Conservation (phyloP, 768 basidiomycete species). For the Floccularia luteovirens region DNA sequence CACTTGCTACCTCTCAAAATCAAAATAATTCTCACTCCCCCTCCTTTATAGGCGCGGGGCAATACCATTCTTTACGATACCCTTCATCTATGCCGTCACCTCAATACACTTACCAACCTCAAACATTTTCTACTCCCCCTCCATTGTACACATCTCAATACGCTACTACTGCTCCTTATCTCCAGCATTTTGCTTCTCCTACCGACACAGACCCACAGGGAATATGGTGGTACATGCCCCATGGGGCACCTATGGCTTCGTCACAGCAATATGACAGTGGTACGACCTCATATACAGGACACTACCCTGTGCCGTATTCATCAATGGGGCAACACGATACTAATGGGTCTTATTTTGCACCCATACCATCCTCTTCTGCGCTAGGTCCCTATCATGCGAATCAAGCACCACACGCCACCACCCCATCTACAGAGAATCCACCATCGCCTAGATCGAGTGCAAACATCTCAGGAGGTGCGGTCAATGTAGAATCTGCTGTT, state of each 20-base stretch:
- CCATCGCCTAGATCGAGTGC: slow-evolving; percentile 3
- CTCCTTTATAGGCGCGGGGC: slow-evolving; percentile 15
- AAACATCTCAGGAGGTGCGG: background rate
- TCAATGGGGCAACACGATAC: slow-evolving; percentile 12
- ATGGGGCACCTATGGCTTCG: slow-evolving; percentile 11
- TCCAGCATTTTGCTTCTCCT: slow-evolving; percentile 23
- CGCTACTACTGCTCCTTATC: slow-evolving; percentile 22
- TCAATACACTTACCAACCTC: slow-evolving; percentile 28
- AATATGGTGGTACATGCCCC: slow-evolving; percentile 47
- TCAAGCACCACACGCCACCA: slow-evolving; percentile 7
- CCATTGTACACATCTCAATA: slow-evolving; percentile 32
- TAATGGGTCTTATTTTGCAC: slow-evolving; percentile 12
- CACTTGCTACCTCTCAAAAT: slow-evolving; percentile 14
- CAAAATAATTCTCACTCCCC: slow-evolving; percentile 16
- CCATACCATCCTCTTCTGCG: slow-evolving; percentile 10
- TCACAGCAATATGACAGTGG: slow-evolving; percentile 18
- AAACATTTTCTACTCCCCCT: slow-evolving; percentile 24
- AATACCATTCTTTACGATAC: slow-evolving; percentile 24
- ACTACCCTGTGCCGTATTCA: slow-evolving; percentile 22
- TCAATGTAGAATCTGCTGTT: background rate
- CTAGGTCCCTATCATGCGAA: slow-evolving; percentile 8
- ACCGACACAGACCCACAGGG: slow-evolving; percentile 32
- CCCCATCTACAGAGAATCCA: background rate
- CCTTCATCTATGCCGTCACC: slow-evolving; percentile 19
- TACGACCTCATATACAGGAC: slow-evolving; percentile 20